Base-by-base conservation (phyloP, 345 rosid species). In the Mangifera indica region DNA sequence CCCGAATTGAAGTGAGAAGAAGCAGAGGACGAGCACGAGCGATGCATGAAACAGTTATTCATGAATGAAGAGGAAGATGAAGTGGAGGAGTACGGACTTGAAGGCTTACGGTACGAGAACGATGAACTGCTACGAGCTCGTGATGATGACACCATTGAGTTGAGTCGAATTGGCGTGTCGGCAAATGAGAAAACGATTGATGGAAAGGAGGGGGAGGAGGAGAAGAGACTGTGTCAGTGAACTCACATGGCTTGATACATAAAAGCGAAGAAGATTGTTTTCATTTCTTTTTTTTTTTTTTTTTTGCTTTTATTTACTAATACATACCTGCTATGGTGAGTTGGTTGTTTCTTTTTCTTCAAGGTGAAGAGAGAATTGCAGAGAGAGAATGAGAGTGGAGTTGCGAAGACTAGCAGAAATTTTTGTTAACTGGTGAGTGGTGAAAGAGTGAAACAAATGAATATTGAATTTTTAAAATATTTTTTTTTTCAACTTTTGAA, bases 81-180 rank as follows among this genome's bases (percentile, higher is more conserved):
- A 17, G 88, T 76, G 0, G 98, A 90, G 5, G 98, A 93, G 80
- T 67, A 89, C 7, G 99, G 94, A 49, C 88, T 91, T 51, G 90
- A 69, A 1, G 99, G 88, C 76, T 92, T 89, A 61, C 87, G 84
- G 71, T 87, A 53, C 17, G 94, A 91, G 79, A 93, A 88, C 2
- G 98, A 95, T 15, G 98, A 93, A 77, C 88, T 87, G 82, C 97
- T 91, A 37, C 98, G 80, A n/a, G 90, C 89, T 72, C 89, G 87
- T 1, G 97, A 93, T 48, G 95, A 91, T 15, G 96, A 91, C 57
- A 96, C 88, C 93, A 91, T 85, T 65, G 42, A 65, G 21, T 17
- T 49, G 75, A 74, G 77, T 78, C 70, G 81, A 77, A 83, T 83
- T 84, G 66, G 63, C 70, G 79, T 80, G 80, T 81, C 82, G 68